phyloP scores from a whole-genome alignment of 768 basidiomycete genomes.

The Suillus occidentalis region DNA sequence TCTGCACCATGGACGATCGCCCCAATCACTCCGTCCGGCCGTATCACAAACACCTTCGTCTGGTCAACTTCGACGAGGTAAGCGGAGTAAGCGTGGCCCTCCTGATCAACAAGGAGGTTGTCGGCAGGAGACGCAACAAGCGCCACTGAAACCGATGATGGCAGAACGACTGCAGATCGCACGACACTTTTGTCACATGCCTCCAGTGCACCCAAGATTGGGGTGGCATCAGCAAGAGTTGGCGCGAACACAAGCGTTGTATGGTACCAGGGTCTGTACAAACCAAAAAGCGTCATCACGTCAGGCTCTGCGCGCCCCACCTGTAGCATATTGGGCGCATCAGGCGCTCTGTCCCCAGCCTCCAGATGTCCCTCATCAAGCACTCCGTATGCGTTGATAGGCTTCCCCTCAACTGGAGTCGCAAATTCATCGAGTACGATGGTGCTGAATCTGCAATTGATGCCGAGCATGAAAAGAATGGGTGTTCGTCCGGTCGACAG shows the following conservation, averaged over 20 bases:
- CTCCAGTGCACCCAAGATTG: neutral
- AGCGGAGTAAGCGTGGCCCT: constrained; percentile 35
- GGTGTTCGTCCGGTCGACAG: neutral
- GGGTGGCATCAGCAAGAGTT: constrained; percentile 6
- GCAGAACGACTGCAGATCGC: constrained; percentile 5
- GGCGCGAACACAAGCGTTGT: constrained; percentile 32
- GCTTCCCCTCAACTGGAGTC: constrained; percentile 10
- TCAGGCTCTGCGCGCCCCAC: constrained; percentile 2
- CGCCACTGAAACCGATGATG: neutral
- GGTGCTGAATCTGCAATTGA: constrained; percentile 28
- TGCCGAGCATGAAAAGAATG: constrained; percentile 18
- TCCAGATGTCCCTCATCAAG: constrained; percentile 22
- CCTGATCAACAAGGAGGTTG: constrained; percentile 33
- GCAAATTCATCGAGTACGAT: constrained; percentile 23
- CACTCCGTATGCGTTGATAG: constrained; percentile 6
- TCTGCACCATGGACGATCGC: constrained; percentile 29
- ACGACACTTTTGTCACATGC: neutral
- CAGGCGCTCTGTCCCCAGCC: constrained; percentile 50
- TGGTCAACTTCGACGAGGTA: constrained; percentile 35
- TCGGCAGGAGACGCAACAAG: constrained; percentile 8
- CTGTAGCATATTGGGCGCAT: constrained; percentile 35
- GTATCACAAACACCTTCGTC: constrained; percentile 32
- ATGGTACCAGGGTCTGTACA: constrained; percentile 28
- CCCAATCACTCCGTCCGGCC: constrained; percentile 45
- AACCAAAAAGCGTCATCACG: constrained; percentile 25